Conservation (phyloP, 2,329 filamentous ascomycete species). For the Xylariaceae sp. region DNA sequence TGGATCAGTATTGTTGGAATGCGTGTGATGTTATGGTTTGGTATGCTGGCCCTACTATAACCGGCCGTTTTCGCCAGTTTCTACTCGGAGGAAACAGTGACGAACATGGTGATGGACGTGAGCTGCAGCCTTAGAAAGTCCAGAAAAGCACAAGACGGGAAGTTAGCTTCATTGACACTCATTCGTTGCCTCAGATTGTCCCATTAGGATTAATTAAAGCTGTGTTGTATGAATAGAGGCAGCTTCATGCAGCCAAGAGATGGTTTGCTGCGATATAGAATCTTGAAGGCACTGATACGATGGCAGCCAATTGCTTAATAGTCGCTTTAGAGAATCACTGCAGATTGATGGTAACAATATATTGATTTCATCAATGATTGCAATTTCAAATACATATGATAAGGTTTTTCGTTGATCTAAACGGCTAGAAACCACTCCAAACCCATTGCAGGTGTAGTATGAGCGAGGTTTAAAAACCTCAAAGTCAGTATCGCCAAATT, state of each 20-base stretch:
- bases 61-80: conserved; percentile 1
- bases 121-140: neutral
- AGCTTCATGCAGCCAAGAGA: conserved; percentile 14
- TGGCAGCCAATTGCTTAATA: neutral
- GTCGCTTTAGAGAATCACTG: conserved; percentile 7
- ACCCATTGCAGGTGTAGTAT: no score
- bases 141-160: conserved; percentile 15
- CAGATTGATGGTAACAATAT: conserved; percentile 13
- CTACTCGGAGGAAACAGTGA: conserved; percentile 1
- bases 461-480: no score
- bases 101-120: neutral
- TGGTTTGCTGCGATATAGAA: conserved; percentile 22
- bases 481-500: no score
- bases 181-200: conserved; percentile 27
- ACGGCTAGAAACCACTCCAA: no score
- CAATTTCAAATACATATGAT: neutral
- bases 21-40: conserved; percentile 9
- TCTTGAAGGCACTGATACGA: neutral
- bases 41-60: conserved; percentile 1
- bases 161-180: conserved; percentile 29
- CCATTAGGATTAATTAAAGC: conserved; percentile 32
- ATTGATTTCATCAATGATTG: conserved; percentile 4
- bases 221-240: conserved; percentile 29
- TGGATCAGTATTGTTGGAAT: neutral
- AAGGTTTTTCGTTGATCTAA: no score